Evolutionary conservation across 1,139 yeast species (phyloP).

Genomic region (Blastobotrys indianensis): DNA sequence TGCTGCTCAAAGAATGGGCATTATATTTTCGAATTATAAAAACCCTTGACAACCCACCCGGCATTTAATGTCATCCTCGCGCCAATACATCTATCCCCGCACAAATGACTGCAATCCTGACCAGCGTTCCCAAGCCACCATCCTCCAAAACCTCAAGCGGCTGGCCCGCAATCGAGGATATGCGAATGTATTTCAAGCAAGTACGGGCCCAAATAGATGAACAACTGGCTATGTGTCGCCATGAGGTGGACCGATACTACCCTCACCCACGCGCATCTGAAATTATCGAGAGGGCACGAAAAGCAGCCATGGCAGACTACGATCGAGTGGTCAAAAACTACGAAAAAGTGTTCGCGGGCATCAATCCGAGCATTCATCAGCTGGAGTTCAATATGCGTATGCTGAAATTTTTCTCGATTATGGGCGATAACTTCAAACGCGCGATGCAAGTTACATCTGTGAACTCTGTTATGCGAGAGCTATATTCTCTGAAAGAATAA

Average conservation of each 20-base stretch:
- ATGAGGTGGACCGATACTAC: conserved; percentile 3
- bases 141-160: conserved; percentile 2
- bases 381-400: conserved; percentile 5
- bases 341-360: not conserved
- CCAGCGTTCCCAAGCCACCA: conserved; percentile 1
- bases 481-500: conserved; percentile 2
- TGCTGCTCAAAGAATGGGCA: too few relatives aligned
- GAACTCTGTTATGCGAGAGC: not conserved
- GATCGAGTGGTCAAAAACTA: conserved; percentile 6
- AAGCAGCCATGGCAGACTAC: conserved; percentile 2
- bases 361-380: conserved; percentile 1
- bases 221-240: conserved; percentile 1
- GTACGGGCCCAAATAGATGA: conserved; percentile 4
- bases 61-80: too few relatives aligned
- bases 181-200: conserved; percentile 7
- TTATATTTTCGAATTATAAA: too few relatives aligned
- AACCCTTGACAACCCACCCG: too few relatives aligned
- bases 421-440: conserved; percentile 9
- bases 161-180: conserved; percentile 11
- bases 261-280: conserved; percentile 8
- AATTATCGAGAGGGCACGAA: not conserved
- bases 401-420: conserved; percentile 9
- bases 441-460: conserved; percentile 6
- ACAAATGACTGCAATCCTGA: too few relatives aligned
- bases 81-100: too few relatives aligned